Evolutionary conservation across 2,329 filamentous ascomycete species (phyloP).

Genomic region (Plectosphaerella sp.): DNA sequence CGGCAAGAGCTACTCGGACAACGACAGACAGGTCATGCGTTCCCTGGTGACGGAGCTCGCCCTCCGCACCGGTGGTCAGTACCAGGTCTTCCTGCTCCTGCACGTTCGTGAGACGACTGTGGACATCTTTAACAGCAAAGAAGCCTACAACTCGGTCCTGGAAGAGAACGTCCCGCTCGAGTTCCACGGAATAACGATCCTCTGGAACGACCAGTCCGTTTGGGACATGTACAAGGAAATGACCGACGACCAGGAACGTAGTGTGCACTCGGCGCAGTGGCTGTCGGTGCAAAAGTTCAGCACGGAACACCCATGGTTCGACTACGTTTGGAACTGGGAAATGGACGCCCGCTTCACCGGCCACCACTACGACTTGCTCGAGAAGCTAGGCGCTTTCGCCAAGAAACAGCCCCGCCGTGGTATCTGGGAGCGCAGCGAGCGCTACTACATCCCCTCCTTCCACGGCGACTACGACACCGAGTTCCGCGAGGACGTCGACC

Average conservation of each 20-base stretch:
- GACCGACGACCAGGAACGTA: conserved; percentile 52
- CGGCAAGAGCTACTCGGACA: conserved; percentile 70
- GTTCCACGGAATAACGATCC: conserved; percentile 64
- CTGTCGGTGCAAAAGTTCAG: conserved; percentile 72
- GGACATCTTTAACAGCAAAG: conserved; percentile 54
- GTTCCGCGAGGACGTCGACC: conserved; percentile 62
- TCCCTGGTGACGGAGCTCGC: conserved; percentile 74
- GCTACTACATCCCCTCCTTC: conserved; percentile 66
- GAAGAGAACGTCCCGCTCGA: conserved; percentile 62
- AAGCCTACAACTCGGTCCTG: conserved; percentile 56
- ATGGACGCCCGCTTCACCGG: conserved; percentile 76
- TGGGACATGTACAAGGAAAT: conserved; percentile 72
- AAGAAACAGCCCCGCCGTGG: conserved; percentile 66
- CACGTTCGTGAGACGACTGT: conserved; percentile 65
- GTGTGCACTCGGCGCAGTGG: conserved; percentile 61
- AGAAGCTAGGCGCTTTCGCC: conserved; percentile 59
- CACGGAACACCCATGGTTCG: conserved; percentile 72
- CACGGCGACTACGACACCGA: conserved; percentile 64
- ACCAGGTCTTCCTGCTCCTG: conserved; percentile 74
- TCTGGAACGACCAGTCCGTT: conserved; percentile 74
- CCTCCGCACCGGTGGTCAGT: conserved; percentile 73
- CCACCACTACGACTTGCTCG: conserved; percentile 76
- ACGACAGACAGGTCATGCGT: conserved; percentile 75
- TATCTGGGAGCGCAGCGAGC: conserved; percentile 68
- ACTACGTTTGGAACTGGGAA: conserved; percentile 85